Evolutionary conservation across 2,329 filamentous ascomycete genomes (phyloP).

Genomic region (Polychaeton citri): DNA sequence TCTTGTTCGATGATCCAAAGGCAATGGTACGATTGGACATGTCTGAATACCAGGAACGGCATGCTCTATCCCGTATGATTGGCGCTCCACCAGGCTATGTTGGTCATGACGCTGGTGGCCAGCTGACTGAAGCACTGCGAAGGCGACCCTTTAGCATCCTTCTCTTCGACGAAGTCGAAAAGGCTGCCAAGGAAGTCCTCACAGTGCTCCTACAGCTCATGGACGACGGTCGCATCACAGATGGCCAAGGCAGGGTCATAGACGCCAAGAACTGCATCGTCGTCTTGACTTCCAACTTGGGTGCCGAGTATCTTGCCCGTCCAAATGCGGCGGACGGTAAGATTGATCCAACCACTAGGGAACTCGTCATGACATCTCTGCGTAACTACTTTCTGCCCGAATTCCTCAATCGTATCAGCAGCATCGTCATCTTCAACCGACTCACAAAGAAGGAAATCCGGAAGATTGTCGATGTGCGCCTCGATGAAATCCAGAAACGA

Average conservation of each 20-base stretch:
- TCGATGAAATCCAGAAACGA: conserved; percentile 81
- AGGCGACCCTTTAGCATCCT: conserved; percentile 95
- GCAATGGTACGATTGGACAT: conserved; percentile 99
- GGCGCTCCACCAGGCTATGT: conserved; percentile 95
- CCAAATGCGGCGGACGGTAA: conserved; percentile 64
- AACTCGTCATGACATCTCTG: conserved; percentile 81
- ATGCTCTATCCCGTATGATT: conserved; percentile 93
- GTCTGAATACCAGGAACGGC: conserved; percentile 98
- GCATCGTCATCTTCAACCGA: conserved; percentile 95
- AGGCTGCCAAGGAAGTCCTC: conserved; percentile 92
- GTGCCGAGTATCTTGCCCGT: conserved; percentile 82
- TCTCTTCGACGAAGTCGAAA: conserved; percentile 95
- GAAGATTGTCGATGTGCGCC: conserved; percentile 84
- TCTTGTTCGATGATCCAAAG: conserved; percentile 93
- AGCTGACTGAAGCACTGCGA: conserved; percentile 86
- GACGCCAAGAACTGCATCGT: conserved; percentile 98
- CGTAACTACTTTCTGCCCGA: conserved; percentile 96
- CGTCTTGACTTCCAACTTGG: conserved; percentile 96
- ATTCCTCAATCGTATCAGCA: conserved; percentile 96
- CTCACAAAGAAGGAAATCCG: conserved; percentile 82
- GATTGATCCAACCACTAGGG: conserved; percentile 73
- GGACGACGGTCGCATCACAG: conserved; percentile 97
- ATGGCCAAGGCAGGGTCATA: conserved; percentile 87
- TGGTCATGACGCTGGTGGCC: conserved; percentile 88
- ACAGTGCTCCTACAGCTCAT: conserved; percentile 98